Evolutionary conservation across 2,329 filamentous ascomycete genomes (phyloP), one percentile per base, ranked within the genome.

Genomic region (Aspergillus nomiae): DNA sequence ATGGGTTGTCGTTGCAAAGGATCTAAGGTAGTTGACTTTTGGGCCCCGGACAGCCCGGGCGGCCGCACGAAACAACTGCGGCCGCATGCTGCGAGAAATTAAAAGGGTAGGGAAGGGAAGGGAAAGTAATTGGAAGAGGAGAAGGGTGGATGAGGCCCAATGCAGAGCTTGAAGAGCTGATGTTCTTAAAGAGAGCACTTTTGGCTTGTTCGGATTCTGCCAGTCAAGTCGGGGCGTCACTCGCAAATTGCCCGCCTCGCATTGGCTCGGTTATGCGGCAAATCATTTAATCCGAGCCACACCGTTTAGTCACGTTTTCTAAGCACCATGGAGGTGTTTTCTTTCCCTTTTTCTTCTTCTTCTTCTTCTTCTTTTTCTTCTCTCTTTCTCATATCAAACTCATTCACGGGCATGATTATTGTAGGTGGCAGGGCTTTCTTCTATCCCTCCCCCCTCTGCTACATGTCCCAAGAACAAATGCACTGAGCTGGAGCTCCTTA

Each of bases 1-100:
- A 81, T 86, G 87, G 76, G 87, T 82, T 71, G 92, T 93, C 74
- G 90, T 91, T 81, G 91, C 87, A 85, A 99, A 97, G 75, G 90
- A 84, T 83, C 93, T 89, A 79, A 88, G 85, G 81, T 87, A 87
- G 78, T 83, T 83, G 78, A 81, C 77, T 74, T 80, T 79, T 70
- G 82, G 76, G 70, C 81, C 78, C 75, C 80, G 80, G 75, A 82
- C 81, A 75, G 84, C 82, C 79, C 84, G 85, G 78, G 82, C 83
- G 76, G 86, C 82, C 78, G 86, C 85, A 82, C 86, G 85, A 76
- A 87, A 81, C 74, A 89, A 77, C 80, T 87, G 86, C 82, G 86
- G 85, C 82, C 86, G 85, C 86, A 89, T 86, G 78, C 83, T 88
- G 77, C 76, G 48, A 65, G 60, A 53, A 55, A 54, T 58, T 63